Evolutionary conservation across 2,329 filamentous ascomycete species (phyloP).

Genomic region (Phyllosticta ampelicida): DNA sequence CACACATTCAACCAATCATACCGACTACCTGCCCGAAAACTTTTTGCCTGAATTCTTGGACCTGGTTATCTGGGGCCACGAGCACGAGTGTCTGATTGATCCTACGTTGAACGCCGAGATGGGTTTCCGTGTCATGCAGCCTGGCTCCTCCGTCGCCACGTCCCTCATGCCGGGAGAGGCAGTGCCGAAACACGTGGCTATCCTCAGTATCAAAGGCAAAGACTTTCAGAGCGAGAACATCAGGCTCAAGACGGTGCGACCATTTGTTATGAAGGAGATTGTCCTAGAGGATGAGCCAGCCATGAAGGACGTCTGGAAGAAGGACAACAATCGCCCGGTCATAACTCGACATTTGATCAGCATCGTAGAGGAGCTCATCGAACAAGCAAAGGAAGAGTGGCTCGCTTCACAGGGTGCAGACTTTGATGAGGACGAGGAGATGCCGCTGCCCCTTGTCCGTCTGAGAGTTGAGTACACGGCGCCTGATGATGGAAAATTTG

Average conservation of each 20-base stretch:
- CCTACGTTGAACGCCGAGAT: slow-evolving; percentile 75
- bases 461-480: slow-evolving; percentile 85
- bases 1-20: slow-evolving; percentile 53
- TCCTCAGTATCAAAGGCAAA: slow-evolving; percentile 72
- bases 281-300: slow-evolving; percentile 62
- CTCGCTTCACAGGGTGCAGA: slow-evolving; percentile 57
- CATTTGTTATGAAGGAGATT: slow-evolving; percentile 80
- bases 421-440: slow-evolving; percentile 45
- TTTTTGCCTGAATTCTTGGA: slow-evolving; percentile 88
- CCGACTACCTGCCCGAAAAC: slow-evolving; percentile 87
- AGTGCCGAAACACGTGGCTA: slow-evolving; percentile 79
- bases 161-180: slow-evolving; percentile 85
- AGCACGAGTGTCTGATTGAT: slow-evolving; percentile 90
- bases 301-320: slow-evolving; percentile 67
- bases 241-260: slow-evolving; percentile 76
- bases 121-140: slow-evolving; percentile 92
- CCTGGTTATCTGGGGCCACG: slow-evolving; percentile 91
- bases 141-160: slow-evolving; percentile 90
- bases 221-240: slow-evolving; percentile 73
- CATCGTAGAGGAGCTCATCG: slow-evolving; percentile 78
- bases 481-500: slow-evolving; percentile 73
- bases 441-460: slow-evolving; percentile 73
- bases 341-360: slow-evolving; percentile 66
- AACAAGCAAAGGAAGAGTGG: slow-evolving; percentile 75
- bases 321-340: slow-evolving; percentile 72